A percentile compares a stretch with the other conserved stretches of the same genome.
Conservation (phyloP, 768 basidiomycete genomes). For the Tylopilus sp. region DNA sequence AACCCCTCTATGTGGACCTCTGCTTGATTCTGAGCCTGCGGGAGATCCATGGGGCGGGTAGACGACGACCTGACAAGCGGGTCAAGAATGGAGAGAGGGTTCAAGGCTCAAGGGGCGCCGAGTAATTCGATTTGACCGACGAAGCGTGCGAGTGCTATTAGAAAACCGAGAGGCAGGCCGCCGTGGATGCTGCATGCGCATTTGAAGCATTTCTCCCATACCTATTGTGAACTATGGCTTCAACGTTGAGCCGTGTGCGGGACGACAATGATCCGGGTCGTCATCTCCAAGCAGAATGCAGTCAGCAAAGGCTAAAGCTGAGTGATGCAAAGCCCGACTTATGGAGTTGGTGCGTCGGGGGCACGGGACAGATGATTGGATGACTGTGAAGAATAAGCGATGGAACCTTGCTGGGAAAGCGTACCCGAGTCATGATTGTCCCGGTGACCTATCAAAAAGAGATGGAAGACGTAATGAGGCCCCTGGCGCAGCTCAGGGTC, state of each 20-base stretch:
- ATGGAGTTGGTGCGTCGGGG: too few species aligned
- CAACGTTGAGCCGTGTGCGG: conserved; percentile 12
- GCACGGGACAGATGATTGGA: neutral
- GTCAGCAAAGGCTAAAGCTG: neutral
- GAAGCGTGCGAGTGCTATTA: conserved; percentile 1
- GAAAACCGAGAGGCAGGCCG: neutral
- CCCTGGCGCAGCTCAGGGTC: too few species aligned
- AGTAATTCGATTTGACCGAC: neutral
- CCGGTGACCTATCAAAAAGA: neutral
- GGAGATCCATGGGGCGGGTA: neutral
- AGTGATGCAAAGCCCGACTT: neutral
- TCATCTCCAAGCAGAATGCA: neutral
- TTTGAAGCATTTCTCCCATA: neutral
- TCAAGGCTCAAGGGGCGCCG: neutral
- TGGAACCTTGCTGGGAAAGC: neutral
- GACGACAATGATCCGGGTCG: neutral
- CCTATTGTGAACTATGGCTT: conserved; percentile 11
- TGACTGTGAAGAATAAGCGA: neutral
- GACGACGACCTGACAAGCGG: too few species aligned
- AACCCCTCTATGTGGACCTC: too few species aligned
- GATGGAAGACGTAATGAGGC: neutral
- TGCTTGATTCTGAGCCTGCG: neutral
- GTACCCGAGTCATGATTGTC: conserved; percentile 1
- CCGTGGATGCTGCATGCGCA: neutral
- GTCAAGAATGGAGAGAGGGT: neutral